phyloP scores from a whole-genome alignment of 148 eudicot genomes.

The Chenopodium album region DNA sequence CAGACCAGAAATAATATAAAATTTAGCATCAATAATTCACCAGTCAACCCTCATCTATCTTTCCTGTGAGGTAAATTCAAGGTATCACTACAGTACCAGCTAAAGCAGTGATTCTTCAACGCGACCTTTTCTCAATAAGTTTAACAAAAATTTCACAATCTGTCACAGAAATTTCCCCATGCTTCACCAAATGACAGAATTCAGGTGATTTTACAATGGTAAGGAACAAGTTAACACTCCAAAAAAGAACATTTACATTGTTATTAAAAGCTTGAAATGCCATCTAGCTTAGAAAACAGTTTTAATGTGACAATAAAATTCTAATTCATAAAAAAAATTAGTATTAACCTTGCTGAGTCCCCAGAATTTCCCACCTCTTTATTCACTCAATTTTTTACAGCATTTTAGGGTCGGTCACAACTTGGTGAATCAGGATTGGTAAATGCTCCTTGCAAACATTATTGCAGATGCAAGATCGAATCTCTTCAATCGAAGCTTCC shows the following conservation, averaged over 20 bases:
- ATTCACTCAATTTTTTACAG: not conserved
- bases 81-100: not conserved
- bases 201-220: not conserved
- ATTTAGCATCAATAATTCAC: not conserved
- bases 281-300: not conserved
- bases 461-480: not conserved
- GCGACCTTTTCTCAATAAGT: not conserved
- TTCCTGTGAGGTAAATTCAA: not conserved
- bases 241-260: not conserved
- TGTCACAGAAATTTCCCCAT: not conserved
- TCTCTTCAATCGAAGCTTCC: too few species aligned
- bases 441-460: not conserved
- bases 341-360: not conserved
- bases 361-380: not conserved
- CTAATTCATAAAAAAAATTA: not conserved
- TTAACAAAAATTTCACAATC: not conserved
- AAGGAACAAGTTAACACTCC: not conserved
- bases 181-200: not conserved
- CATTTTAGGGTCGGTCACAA: not conserved
- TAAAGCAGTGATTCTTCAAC: not conserved
- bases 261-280: not conserved
- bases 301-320: not conserved
- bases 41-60: not conserved
- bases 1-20: not conserved
- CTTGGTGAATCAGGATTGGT: too few species aligned